Evolutionary conservation across 23 red algal species (phyloP).

Genomic region (Cyanidioschyzon merolae): DNA sequence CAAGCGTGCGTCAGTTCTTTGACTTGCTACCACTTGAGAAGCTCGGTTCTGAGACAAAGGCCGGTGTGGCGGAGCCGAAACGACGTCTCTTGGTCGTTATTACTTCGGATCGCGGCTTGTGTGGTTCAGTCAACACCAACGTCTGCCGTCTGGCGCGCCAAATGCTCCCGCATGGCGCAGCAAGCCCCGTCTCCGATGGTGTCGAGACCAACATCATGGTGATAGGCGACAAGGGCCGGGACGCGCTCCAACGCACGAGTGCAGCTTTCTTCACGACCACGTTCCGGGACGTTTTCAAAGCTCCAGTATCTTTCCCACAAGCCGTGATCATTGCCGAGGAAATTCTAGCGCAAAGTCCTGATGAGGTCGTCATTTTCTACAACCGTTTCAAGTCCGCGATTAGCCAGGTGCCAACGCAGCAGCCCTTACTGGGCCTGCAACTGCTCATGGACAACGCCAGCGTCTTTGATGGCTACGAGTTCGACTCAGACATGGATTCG

Average conservation of each 20-base stretch:
- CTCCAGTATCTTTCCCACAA: slow-evolving; percentile 79
- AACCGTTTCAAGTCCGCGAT: slow-evolving; percentile 94
- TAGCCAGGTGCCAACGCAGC: slow-evolving; percentile 43
- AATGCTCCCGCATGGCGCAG: slow-evolving; percentile 33
- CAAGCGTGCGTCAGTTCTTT: slow-evolving; percentile 77
- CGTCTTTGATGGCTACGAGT: slow-evolving; percentile 87
- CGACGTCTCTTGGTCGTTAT: slow-evolving; percentile 60
- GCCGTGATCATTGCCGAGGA: slow-evolving; percentile 88
- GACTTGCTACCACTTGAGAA: background rate
- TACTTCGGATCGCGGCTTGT: slow-evolving; percentile 90
- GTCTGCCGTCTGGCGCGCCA: slow-evolving; percentile 57
- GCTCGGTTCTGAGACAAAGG: background rate
- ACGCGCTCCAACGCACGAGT: slow-evolving; percentile 51
- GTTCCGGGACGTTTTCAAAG: slow-evolving; percentile 94
- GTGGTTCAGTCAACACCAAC: slow-evolving; percentile 85
- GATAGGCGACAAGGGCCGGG: slow-evolving; percentile 89
- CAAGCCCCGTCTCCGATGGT: background rate
- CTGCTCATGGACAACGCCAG: slow-evolving; percentile 61
- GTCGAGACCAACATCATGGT: slow-evolving; percentile 50
- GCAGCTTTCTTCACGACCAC: slow-evolving; percentile 47
- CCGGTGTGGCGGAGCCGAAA: background rate
- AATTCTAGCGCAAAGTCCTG: slow-evolving; percentile 55
- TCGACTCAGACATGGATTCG: slow-evolving; percentile 95
- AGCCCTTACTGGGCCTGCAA: slow-evolving; percentile 62
- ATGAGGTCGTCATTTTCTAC: slow-evolving; percentile 68